Percentiles rank a stretch among this genome's conserved stretches.
Conservation (phyloP, 108 stramenopile species). For the Chaetoceros tenuissimus region DNA sequence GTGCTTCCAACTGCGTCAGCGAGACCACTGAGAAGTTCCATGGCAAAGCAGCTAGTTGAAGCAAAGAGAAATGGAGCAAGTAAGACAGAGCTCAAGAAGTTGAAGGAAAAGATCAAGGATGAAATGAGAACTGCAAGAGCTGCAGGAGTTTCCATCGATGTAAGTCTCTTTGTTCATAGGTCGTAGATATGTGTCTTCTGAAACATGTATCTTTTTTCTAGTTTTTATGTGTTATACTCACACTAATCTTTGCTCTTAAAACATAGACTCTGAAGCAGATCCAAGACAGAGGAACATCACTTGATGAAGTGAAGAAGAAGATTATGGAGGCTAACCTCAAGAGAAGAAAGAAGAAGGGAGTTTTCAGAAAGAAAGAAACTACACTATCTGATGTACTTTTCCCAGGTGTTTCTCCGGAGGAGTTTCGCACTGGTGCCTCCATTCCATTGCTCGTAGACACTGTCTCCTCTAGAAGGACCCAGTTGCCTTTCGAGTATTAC, state of each 20-base stretch:
- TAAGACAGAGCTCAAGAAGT: not conserved
- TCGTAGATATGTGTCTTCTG: no score
- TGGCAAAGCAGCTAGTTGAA: not conserved
- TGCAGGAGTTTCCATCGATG: not conserved
- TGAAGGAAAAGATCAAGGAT: not conserved
- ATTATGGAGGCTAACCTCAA: constrained; percentile 10
- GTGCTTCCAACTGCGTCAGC: not conserved
- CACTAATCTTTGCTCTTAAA: no score
- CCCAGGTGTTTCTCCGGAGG: constrained; percentile 67
- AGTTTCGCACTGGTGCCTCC: constrained; percentile 38
- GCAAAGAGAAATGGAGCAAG: not conserved
- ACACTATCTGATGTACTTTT: constrained; percentile 64
- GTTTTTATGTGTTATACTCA: no score
- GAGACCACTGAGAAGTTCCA: not conserved
- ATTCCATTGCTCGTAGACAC: constrained; percentile 64
- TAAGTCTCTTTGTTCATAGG: no score
- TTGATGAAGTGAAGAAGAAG: not conserved
- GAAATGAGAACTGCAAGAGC: not conserved
- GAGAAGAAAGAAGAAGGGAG: constrained; percentile 67
- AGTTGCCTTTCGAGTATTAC: constrained; percentile 94
- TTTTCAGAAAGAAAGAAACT: constrained; percentile 44
- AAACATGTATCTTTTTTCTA: no score
- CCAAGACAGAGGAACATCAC: not conserved
- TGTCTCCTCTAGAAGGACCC: constrained; percentile 71
- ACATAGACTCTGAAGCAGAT: not conserved